Evolutionary conservation across 2,329 filamentous ascomycete genomes (phyloP), one percentile per base, ranked within the genome.

Genomic region (Xylogone sp.): DNA sequence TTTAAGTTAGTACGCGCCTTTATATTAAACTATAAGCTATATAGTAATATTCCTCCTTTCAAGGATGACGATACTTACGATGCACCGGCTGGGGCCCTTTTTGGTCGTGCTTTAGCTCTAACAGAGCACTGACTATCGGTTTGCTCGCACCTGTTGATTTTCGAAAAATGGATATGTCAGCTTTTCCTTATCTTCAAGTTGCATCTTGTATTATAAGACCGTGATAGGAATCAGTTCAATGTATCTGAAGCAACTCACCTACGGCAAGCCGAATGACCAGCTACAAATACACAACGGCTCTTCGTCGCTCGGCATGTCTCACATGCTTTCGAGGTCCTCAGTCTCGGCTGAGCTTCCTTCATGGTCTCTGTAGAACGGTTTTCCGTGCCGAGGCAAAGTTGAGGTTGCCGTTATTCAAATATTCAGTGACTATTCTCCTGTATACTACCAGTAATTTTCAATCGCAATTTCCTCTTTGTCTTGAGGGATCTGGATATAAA

Each of bases 241-340:
- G n/a, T 7, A 39, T 5, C 5, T 19, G 19, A 13, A 24, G 22
- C 2, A 18, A 44, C 47, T 6, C 2, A 49, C 47, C 20, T 49
- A 18, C 60, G 60, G 43, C 63, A 65, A 8, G 56, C 45, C 3
- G 46, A 52, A n/a, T 51, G 42, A 8, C 61, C 46, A 16, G 43
- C 50, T 19, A 50, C 46, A 27, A 60, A 64, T 12, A 59, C 55
- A 45, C 63, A 65, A 8, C 59, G 57, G 31, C 60, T 64, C 43
- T 65, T 65, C 48, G 60, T 62, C 10, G 54, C 58, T 31, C 63
- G 49, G 39, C 63, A 65, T 29, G 59, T 54, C 50, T 65, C 63
- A 39, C 63, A 65, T n/a, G 63, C 63, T 51, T 59, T 59, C 45
- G 63, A 60, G 50, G 63, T 65, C 42, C 62, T 57, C 24, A 53